phyloP scores from a whole-genome alignment of 345 rosid genomes.

The Angophora floribunda region DNA sequence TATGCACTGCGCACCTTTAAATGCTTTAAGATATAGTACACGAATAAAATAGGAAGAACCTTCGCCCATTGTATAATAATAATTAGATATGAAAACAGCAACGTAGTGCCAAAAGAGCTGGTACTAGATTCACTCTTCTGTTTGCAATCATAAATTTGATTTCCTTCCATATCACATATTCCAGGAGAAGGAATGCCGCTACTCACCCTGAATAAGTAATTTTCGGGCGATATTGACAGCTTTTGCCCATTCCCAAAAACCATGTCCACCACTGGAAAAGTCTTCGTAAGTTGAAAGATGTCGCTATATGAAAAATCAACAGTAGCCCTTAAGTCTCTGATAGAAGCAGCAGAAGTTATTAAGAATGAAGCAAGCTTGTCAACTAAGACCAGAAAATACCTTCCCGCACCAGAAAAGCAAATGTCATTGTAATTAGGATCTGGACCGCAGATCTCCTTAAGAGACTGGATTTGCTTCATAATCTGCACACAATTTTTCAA shows the following conservation, averaged over 20 bases:
- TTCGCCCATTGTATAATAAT: neutral
- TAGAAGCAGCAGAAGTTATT: neutral
- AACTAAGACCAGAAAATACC: conserved; percentile 26
- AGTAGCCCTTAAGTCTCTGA: neutral
- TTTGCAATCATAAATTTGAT: neutral
- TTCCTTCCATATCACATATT: neutral
- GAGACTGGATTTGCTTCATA: conserved; percentile 43
- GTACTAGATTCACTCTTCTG: neutral
- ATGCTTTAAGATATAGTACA: conserved; percentile 43
- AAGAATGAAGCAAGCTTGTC: neutral
- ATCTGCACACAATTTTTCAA: conserved; percentile 26
- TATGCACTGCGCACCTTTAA: conserved; percentile 66
- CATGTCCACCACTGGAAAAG: conserved; percentile 73
- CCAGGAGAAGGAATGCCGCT: neutral
- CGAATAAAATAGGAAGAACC: neutral
- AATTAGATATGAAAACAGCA: neutral
- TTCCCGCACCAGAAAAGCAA: conserved; percentile 64
- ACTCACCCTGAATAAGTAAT: conserved; percentile 81
- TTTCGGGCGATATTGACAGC: conserved; percentile 73
- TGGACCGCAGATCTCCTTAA: conserved; percentile 71
- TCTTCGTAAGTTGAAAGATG: conserved; percentile 36
- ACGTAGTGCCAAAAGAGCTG: neutral
- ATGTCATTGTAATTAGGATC: conserved; percentile 88
- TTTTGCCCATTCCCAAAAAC: conserved; percentile 62
- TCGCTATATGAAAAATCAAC: conserved; percentile 29